Evolutionary conservation across 2,329 filamentous ascomycete species (phyloP), one percentile per base, ranked within the genome.

Genomic region (Rosellinia necatrix): DNA sequence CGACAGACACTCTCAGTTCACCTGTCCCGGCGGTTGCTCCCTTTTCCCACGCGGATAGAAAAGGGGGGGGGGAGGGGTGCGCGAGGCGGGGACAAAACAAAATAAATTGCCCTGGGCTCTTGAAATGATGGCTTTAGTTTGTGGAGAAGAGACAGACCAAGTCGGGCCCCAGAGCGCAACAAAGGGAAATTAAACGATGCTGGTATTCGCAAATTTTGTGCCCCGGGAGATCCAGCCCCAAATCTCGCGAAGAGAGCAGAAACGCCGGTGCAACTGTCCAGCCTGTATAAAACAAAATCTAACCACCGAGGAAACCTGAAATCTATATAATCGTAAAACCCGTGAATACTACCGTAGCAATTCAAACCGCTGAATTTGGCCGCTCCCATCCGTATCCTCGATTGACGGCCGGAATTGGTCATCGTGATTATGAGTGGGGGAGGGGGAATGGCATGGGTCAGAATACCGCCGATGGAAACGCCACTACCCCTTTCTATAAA

Each of bases 271-370:
- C 44, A 42, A 44, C 42, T 50, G 51, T 52, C 57, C 61, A 27
- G 56, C 58, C 61, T 61, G 56, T 59, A 64, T 66, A 49, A 66
- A 62, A 56, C 56, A 62, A 61, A 53, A 64, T 70, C 67, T 69
- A 67, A 53, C 62, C 64, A 60, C 67, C 63, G 63, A 65, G 58
- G 66, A 57, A 63, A 61, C 64, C 61, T 65, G 61, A 66, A 66
- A 60, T 61, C 68, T 71, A 71, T 71, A 71, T 68, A 63, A 53
- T 63, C 58, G 44, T 65, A 61, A 65, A 61, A 56, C 27, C 59
- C 15, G 24, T 21, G 19, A 41, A 44, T 34, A 62, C 25, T 56
- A 62, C 48, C 56, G 49, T 48, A 42, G 56, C 56, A 40, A 55
- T 53, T 56, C 53, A 56, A 57, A 54, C 43, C 52, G n/a, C 48